A percentile compares a stretch with the other conserved stretches of the same genome.
These are phyloP conservation scores for Metschnikowia reukaufii DNA, from an alignment of 805 yeast genomes.

Conservation along the genomic window DNA sequence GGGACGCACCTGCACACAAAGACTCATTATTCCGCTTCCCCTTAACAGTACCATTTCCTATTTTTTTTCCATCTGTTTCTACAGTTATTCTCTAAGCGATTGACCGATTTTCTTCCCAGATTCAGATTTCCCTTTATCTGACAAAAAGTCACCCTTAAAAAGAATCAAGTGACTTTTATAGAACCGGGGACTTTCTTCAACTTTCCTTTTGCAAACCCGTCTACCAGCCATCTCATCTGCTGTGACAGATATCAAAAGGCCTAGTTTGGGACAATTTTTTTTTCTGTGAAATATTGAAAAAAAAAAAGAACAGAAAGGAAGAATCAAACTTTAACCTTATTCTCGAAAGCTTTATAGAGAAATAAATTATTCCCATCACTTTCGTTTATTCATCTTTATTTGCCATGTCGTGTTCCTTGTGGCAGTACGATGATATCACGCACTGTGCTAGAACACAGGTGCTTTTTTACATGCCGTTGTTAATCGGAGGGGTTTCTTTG, in stretches of 20 bases:
- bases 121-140: not conserved
- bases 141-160: no score
- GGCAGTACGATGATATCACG: conserved; percentile 66
- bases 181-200: not conserved
- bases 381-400: not conserved
- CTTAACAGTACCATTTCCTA: not conserved
- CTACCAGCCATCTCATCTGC: not conserved
- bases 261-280: no score
- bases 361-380: not conserved
- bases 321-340: no score
- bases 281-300: no score
- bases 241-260: not conserved
- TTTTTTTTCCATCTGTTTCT: not conserved
- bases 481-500: conserved; percentile 31
- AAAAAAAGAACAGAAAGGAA: no score
- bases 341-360: no score
- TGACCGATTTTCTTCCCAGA: not conserved
- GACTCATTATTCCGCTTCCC: not conserved
- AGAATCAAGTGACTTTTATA: not conserved
- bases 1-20: not conserved
- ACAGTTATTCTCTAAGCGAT: not conserved
- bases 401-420: conserved; percentile 28
- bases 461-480: conserved; percentile 34
- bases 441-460: conserved; percentile 47
- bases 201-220: not conserved